A percentile compares a stretch with the other conserved stretches of the same genome.
Evolutionary conservation across 176 grass and related monocot genomes (phyloP).

Genomic region (Ampelocalamus luodianensis): DNA sequence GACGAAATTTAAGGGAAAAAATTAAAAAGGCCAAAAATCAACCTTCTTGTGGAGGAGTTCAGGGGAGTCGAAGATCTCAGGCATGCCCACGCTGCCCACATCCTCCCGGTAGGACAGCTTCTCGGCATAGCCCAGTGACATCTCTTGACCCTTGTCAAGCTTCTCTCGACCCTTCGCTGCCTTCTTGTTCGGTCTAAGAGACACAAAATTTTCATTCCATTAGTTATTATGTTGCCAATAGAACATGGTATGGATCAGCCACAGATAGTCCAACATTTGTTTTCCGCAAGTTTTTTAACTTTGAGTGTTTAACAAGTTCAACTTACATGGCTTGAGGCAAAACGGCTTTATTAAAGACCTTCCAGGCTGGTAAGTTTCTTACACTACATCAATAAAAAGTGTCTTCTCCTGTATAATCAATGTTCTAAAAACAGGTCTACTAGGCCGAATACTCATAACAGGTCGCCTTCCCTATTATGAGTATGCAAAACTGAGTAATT

Average conservation of each 20-base stretch:
- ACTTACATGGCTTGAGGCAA: background rate
- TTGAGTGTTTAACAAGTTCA: background rate
- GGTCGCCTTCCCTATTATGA: too few relatives aligned
- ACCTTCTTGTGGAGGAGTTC: conserved; percentile 73
- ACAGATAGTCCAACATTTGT: conserved; percentile 12
- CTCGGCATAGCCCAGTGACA: conserved; percentile 93
- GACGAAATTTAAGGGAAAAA: background rate
- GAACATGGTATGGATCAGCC: background rate
- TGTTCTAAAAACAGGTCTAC: too few relatives aligned
- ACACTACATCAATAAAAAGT: background rate
- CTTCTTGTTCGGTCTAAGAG: conserved; percentile 17
- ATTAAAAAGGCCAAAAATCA: background rate
- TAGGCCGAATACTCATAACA: too few relatives aligned
- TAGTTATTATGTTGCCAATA: background rate
- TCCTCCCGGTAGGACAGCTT: conserved; percentile 94
- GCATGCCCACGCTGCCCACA: conserved; percentile 83
- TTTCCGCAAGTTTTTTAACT: background rate
- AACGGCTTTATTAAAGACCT: too few relatives aligned
- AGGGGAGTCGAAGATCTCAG: conserved; percentile 83
- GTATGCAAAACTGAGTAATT: too few relatives aligned
- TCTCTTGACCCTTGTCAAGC: conserved; percentile 30
- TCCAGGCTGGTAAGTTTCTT: background rate
- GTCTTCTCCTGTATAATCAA: too few relatives aligned
- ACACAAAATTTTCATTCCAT: conserved; percentile 12
- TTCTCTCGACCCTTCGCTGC: background rate